These are phyloP conservation scores for Fusarium setosum DNA, from an alignment of 2,329 filamentous ascomycete genomes.

Conservation along the genomic window DNA sequence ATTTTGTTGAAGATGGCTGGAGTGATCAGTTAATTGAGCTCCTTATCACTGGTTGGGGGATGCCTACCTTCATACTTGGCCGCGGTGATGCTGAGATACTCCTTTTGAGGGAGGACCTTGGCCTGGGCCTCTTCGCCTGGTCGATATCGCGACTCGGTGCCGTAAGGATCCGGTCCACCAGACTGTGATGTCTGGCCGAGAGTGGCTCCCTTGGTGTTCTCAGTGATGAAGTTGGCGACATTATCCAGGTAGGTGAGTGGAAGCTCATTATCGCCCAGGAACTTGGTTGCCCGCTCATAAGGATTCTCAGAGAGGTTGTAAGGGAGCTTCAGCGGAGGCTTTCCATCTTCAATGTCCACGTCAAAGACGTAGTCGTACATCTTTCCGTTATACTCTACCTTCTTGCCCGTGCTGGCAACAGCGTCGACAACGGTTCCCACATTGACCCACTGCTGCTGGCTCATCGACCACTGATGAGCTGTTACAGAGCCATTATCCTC, in stretches of 20 bases:
- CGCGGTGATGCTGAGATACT: slow-evolving; percentile 81
- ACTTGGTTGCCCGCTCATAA: slow-evolving; percentile 91
- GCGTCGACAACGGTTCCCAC: slow-evolving; percentile 96
- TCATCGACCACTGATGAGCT: slow-evolving; percentile 86
- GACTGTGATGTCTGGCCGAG: slow-evolving; percentile 72
- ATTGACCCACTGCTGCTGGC: slow-evolving; percentile 80
- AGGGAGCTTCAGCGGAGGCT: slow-evolving; percentile 91
- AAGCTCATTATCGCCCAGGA: slow-evolving; percentile 88
- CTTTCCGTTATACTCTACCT: slow-evolving; percentile 81
- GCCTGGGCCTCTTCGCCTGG: slow-evolving; percentile 67
- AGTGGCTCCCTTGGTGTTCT: slow-evolving; percentile 88
- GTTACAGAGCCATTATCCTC: slow-evolving; percentile 85
- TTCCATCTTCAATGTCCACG: slow-evolving; percentile 94
- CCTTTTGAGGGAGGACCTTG: slow-evolving; percentile 79
- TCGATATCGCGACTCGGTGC: slow-evolving; percentile 81
- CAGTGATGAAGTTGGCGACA: slow-evolving; percentile 90
- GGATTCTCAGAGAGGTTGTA: slow-evolving; percentile 94
- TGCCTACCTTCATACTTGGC: slow-evolving; percentile 72
- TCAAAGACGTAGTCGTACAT: slow-evolving; percentile 98
- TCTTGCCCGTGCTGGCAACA: slow-evolving; percentile 83
- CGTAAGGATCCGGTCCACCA: slow-evolving; percentile 76
- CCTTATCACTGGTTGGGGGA: not conserved
- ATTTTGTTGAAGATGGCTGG: slow-evolving; percentile 80
- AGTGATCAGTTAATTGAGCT: not conserved
- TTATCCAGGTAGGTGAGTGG: slow-evolving; percentile 90